Conservation (phyloP, 257 asterid species). For the Solanum okadae region DNA sequence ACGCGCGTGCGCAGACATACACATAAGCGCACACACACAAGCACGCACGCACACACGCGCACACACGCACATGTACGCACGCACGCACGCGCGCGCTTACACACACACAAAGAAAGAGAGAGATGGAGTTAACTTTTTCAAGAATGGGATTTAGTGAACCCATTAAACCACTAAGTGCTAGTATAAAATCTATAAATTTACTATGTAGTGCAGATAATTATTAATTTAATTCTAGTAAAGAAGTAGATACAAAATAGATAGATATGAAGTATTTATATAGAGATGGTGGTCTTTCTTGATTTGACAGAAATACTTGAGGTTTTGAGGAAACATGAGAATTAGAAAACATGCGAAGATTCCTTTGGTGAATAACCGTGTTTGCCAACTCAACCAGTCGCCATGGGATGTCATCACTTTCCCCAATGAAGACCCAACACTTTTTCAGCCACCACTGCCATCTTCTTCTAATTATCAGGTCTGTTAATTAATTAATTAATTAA, state of each 20-base stretch:
- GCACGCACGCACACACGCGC: too few relatives aligned
- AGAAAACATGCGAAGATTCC: slow-evolving; percentile 30
- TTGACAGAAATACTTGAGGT: background rate
- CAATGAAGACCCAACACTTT: slow-evolving; percentile 19
- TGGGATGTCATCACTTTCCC: slow-evolving; percentile 70
- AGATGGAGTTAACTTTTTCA: background rate
- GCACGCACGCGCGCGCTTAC: too few relatives aligned
- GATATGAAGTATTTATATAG: background rate
- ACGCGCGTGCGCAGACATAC: too few relatives aligned
- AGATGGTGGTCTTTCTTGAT: background rate
- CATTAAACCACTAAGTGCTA: background rate
- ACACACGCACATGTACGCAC: too few relatives aligned
- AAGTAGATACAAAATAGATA: background rate
- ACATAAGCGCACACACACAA: too few relatives aligned
- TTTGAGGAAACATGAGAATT: slow-evolving; percentile 24
- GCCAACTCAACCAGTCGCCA: slow-evolving; percentile 42
- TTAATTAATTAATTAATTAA: background rate
- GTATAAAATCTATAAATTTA: too few relatives aligned
- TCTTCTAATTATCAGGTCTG: slow-evolving; percentile 20
- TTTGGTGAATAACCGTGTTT: slow-evolving; percentile 5
- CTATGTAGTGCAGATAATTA: background rate
- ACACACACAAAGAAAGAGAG: too few relatives aligned
- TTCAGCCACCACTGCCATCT: slow-evolving; percentile 9
- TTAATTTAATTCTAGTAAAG: too few relatives aligned
- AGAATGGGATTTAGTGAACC: background rate